These are phyloP conservation scores for Stylonectria norvegica DNA, from an alignment of 2,329 filamentous ascomycete species.

Conservation along the genomic window DNA sequence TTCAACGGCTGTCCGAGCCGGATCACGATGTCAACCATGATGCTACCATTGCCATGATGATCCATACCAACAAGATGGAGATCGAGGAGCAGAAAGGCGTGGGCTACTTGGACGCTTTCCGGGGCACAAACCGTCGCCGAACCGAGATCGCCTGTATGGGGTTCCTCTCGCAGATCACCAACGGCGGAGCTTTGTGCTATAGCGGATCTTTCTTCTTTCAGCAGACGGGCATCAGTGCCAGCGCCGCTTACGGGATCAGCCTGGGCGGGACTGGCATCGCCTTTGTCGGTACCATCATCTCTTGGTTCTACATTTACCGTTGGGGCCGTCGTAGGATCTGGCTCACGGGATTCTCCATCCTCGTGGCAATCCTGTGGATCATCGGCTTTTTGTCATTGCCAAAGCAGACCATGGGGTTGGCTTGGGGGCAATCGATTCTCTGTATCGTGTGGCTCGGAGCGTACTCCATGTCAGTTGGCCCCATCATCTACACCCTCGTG, in stretches of 20 bases:
- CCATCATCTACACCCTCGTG: slow-evolving; percentile 43
- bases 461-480: slow-evolving; percentile 43
- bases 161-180: slow-evolving; percentile 41
- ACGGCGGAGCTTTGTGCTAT: slow-evolving; percentile 40
- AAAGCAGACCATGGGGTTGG: slow-evolving; percentile 33
- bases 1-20: slow-evolving; percentile 31
- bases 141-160: slow-evolving; percentile 44
- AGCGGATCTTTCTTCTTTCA: slow-evolving; percentile 46
- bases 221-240: slow-evolving; percentile 39
- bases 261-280: slow-evolving; percentile 42
- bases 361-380: slow-evolving; percentile 39
- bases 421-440: slow-evolving; percentile 40
- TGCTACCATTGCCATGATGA: slow-evolving; percentile 39
- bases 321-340: slow-evolving; percentile 44
- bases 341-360: slow-evolving; percentile 35
- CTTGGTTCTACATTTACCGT: slow-evolving; percentile 41
- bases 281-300: slow-evolving; percentile 41
- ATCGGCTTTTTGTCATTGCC: slow-evolving; percentile 42
- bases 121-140: slow-evolving; percentile 43
- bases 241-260: slow-evolving; percentile 39
- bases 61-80: slow-evolving; percentile 46
- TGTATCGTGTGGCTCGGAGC: slow-evolving; percentile 43
- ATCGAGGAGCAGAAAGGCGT: slow-evolving; percentile 37
- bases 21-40: slow-evolving; percentile 35
- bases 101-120: slow-evolving; percentile 45